Evolutionary conservation across 179 eudicot genomes (phyloP).

Genomic region (Camellia oleifera): DNA sequence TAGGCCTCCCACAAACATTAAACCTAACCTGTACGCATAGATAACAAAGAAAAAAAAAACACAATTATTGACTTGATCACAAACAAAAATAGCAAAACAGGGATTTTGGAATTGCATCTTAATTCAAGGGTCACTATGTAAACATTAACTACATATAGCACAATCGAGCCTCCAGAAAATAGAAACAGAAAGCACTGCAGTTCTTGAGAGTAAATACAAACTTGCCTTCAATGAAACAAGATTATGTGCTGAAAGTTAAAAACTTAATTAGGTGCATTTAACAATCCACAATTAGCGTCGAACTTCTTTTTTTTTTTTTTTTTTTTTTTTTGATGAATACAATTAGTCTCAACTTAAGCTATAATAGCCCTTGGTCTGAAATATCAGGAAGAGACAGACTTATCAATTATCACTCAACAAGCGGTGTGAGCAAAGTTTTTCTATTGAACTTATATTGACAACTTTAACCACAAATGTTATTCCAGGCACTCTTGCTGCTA

Average conservation of each 20-base stretch:
- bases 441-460: not conserved
- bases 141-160: too few species aligned
- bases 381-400: not conserved
- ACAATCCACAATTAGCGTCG: not conserved
- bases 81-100: not conserved
- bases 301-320: too few species aligned
- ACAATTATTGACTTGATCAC: not conserved
- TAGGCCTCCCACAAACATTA: constrained; percentile 85
- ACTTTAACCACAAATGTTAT: not conserved
- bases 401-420: not conserved
- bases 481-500: not conserved
- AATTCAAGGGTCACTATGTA: not conserved
- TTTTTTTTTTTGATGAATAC: too few species aligned
- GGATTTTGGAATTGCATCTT: not conserved
- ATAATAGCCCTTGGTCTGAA: not conserved
- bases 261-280: not conserved
- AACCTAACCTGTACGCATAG: constrained; percentile 58
- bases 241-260: too few species aligned
- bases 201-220: too few species aligned
- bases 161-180: too few species aligned
- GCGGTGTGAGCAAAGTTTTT: not conserved
- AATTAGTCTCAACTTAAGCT: too few species aligned
- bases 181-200: too few species aligned
- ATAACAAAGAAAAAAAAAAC: not conserved
- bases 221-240: too few species aligned